Evolutionary conservation across 2,329 filamentous ascomycete species (phyloP), one percentile per base, ranked within the genome.

Genomic region (Scytalidium sp.): DNA sequence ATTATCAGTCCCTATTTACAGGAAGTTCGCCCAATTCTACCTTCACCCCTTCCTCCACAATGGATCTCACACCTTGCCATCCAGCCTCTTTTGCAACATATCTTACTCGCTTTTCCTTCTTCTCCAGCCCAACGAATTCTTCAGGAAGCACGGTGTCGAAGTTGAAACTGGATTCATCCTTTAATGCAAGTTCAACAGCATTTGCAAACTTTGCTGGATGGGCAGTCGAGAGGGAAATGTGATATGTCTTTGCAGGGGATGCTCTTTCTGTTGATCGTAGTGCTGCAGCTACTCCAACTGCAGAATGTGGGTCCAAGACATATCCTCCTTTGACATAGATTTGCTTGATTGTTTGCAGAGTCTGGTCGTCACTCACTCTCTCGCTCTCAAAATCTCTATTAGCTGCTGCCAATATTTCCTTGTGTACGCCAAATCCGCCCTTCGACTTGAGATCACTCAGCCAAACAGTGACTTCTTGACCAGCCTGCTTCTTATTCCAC

Each of bases 161-260:
- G 59, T 83, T 78, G 61, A 95, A 97, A 1, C 79, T 84, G n/a
- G 78, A 67, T 64, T 88, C 78, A 8, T 80, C 80, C 56, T 83
- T 79, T 52, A 97, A 75, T 0, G 93, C 91, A 43, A 87, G 67
- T 59, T 92, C 87, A 2, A 99, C 93, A 0, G 92, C 92, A 25
- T 83, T 82, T 0, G 87, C 84, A 64, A 99, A 99, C 70, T 99
- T 99, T 54, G 93, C 94, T 0, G 94, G 93, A 69, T 99, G 94
- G 2, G 94, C 94, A 2, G 94, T 99, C 1, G 92, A 89, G 2
- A 99, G 81, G 1, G 90, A 85, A 61, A 99, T 87, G 67, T 96
- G 75, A 46, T 85, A 71, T 15, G 73, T 73, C 2, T 69, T 66
- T 2, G 74, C 67, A 41, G 75, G 66, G 22, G 70, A 70, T 1